A percentile compares a stretch with the other conserved stretches of the same genome.
Conservation (phyloP, 768 basidiomycete genomes). For the Exidia glandulosa region DNA sequence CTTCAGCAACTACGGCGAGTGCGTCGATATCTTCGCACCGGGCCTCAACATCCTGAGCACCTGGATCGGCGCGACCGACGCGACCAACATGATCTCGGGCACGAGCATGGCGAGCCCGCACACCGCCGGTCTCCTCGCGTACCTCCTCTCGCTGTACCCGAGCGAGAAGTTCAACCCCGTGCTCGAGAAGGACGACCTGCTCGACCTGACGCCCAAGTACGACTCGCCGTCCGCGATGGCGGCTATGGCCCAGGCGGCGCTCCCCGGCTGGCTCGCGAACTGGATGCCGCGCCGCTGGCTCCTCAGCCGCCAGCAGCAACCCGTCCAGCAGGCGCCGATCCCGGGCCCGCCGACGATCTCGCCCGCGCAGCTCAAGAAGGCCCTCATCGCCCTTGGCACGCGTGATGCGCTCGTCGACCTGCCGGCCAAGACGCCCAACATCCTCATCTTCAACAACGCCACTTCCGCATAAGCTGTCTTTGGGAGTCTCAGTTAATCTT, state of each 20-base stretch:
- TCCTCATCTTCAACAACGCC: slow-evolving; percentile 74
- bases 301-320: slow-evolving; percentile 6
- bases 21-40: slow-evolving; percentile 90
- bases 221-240: slow-evolving; percentile 6
- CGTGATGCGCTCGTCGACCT: slow-evolving; percentile 38
- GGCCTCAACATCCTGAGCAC: slow-evolving; percentile 85
- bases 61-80: slow-evolving; percentile 51
- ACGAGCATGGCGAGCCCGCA: slow-evolving; percentile 96
- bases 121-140: slow-evolving; percentile 80
- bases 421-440: slow-evolving; percentile 48
- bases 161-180: slow-evolving; percentile 48
- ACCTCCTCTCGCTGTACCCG: slow-evolving; percentile 83
- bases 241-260: slow-evolving; percentile 38
- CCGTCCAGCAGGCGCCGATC: slow-evolving; percentile 26
- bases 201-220: slow-evolving; percentile 16
- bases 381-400: slow-evolving; percentile 52
- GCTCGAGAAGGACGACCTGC: slow-evolving; percentile 24
- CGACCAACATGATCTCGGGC: slow-evolving; percentile 73
- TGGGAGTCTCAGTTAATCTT: too few relatives aligned
- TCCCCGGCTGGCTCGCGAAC: slow-evolving; percentile 46
- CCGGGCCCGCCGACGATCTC: slow-evolving; percentile 36
- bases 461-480: slow-evolving; percentile 25
- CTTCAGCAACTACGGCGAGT: slow-evolving; percentile 86
- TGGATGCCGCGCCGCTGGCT: slow-evolving; percentile 35
- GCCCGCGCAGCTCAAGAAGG: slow-evolving; percentile 67